Conservation (phyloP, 495 filamentous ascomycete genomes). For the Tuber calosporum region DNA sequence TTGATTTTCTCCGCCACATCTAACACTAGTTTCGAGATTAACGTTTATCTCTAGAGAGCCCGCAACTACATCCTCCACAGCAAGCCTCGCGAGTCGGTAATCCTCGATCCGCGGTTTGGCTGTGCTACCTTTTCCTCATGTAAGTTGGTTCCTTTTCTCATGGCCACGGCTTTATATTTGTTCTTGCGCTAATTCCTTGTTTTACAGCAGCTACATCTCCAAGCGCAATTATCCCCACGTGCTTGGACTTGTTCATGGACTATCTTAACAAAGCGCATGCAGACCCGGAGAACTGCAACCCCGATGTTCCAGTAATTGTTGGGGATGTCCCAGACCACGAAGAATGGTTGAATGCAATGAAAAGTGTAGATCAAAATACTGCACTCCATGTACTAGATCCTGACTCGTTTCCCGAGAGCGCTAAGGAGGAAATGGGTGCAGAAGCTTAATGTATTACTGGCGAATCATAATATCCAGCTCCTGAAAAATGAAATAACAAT, state of each 20-base stretch:
- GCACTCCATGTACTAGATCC: background rate
- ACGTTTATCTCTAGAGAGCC: constrained; percentile 22
- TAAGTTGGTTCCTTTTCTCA: constrained; percentile 5
- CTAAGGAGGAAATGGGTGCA: background rate
- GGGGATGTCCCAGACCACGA: constrained; percentile 25
- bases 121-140: constrained; percentile 37
- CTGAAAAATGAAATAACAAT: background rate
- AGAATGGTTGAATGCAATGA: constrained; percentile 32
- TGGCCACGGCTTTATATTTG: background rate
- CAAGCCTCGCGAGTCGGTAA: constrained; percentile 23
- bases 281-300: constrained; percentile 32
- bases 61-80: constrained; percentile 30
- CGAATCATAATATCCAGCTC: background rate
- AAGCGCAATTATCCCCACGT: constrained; percentile 26
- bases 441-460: background rate
- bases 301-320: constrained; percentile 31
- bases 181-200: background rate
- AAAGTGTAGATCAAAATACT: constrained; percentile 14
- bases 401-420: background rate
- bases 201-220: constrained; percentile 24
- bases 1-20: background rate
- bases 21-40: background rate
- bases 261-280: constrained; percentile 24
- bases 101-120: constrained; percentile 33
- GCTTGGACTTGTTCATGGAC: constrained; percentile 20